Percentiles rank a stretch among this genome's conserved stretches.
Conservation (phyloP, 306 rosid species). For the Phaseolus lunatus region DNA sequence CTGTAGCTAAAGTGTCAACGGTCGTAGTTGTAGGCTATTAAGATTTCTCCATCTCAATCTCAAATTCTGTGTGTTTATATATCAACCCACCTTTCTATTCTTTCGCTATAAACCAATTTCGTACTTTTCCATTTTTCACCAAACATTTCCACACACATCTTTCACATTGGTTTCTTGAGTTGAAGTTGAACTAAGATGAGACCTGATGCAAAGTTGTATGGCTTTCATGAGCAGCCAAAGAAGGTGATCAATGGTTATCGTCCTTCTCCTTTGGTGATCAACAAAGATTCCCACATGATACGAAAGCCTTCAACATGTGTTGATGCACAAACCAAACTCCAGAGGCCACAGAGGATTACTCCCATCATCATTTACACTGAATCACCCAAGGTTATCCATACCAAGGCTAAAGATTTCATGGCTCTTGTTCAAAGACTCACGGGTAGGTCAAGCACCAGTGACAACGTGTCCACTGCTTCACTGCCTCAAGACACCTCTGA, state of each 20-base stretch:
- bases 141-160: slow-evolving; percentile 5
- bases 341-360: slow-evolving; percentile 41
- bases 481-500: slow-evolving; percentile 32
- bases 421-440: slow-evolving; percentile 89
- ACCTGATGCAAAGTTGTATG: slow-evolving; percentile 39
- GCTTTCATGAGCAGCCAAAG: slow-evolving; percentile 32
- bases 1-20: slow-evolving; percentile 63
- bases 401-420: slow-evolving; percentile 79
- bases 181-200: slow-evolving; percentile 40
- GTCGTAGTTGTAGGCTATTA: slow-evolving; percentile 77
- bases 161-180: neutral
- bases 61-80: neutral
- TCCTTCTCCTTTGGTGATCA: slow-evolving; percentile 74
- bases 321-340: neutral
- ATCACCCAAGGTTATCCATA: slow-evolving; percentile 84
- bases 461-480: slow-evolving; percentile 1
- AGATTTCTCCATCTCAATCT: neutral
- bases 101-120: slow-evolving; percentile 12
- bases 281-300: slow-evolving; percentile 54
- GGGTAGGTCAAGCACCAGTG: slow-evolving; percentile 51
- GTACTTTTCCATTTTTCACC: neutral
- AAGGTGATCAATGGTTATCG: slow-evolving; percentile 63
- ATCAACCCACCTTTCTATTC: neutral
- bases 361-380: slow-evolving; percentile 83
- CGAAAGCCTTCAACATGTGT: slow-evolving; percentile 44